Conservation (phyloP, 2,329 filamentous ascomycete genomes). For the Diaporthe sp. region DNA sequence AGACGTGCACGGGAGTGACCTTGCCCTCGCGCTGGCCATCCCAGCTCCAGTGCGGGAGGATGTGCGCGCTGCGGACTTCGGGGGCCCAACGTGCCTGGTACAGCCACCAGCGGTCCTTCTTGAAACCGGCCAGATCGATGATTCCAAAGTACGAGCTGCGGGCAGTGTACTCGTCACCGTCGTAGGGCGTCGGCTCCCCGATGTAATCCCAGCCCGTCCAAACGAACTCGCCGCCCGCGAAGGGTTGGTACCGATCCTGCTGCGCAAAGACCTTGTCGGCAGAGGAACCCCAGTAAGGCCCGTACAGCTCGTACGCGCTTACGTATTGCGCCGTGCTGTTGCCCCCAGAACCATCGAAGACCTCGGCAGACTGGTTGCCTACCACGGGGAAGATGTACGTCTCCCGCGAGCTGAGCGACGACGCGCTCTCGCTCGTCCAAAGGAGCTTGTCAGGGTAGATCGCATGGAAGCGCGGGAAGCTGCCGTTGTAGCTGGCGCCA, state of each 20-base stretch:
- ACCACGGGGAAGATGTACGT: constrained; percentile 66
- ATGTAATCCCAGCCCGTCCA: constrained; percentile 65
- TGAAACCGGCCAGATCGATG: constrained; percentile 68
- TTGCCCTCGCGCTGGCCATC: constrained; percentile 56
- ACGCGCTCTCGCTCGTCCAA: constrained; percentile 56
- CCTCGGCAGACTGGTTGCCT: constrained; percentile 49
- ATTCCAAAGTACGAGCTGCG: constrained; percentile 69
- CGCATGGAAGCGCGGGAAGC: constrained; percentile 58
- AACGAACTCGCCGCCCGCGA: constrained; percentile 66
- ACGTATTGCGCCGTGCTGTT: constrained; percentile 54
- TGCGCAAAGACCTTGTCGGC: constrained; percentile 65
- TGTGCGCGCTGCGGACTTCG: constrained; percentile 62
- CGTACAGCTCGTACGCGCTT: constrained; percentile 65
- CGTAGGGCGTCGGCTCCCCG: constrained; percentile 64
- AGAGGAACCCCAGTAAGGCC: constrained; percentile 58
- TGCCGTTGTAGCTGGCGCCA: constrained; percentile 47
- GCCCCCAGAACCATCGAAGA: constrained; percentile 53
- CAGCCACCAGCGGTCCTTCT: constrained; percentile 67
- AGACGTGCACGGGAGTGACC: constrained; percentile 67
- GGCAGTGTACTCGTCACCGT: constrained; percentile 45
- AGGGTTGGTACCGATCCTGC: constrained; percentile 60
- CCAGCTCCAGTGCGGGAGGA: constrained; percentile 71
- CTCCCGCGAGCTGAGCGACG: constrained; percentile 62
- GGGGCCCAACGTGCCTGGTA: constrained; percentile 68
- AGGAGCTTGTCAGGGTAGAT: constrained; percentile 62